A percentile compares a stretch with the other conserved stretches of the same genome.
phyloP scores from a whole-genome alignment of 2,329 filamentous ascomycete genomes.

The Apiospora arundinis region DNA sequence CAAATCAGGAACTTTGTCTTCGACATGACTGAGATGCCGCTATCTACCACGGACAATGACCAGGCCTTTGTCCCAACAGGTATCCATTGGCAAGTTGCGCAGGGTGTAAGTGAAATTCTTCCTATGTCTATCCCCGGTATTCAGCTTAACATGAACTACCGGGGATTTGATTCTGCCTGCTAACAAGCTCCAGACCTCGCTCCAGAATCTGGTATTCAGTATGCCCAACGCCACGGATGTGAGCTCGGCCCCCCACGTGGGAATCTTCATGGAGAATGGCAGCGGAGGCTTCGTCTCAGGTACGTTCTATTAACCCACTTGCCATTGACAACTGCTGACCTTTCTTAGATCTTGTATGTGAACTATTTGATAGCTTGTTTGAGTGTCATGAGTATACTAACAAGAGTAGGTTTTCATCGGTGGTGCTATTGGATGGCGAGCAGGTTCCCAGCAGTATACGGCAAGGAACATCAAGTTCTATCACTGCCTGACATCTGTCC shows the following conservation, averaged over 20 bases:
- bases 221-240: conserved; percentile 45
- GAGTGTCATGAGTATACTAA: neutral
- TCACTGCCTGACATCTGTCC: conserved; percentile 57
- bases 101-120: conserved; percentile 43
- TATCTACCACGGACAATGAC: conserved; percentile 58
- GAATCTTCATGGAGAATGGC: conserved; percentile 65
- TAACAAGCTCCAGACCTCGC: conserved; percentile 41
- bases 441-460: conserved; percentile 68
- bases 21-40: conserved; percentile 63
- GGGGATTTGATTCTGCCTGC: neutral
- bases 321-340: neutral
- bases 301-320: neutral
- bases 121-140: too few species aligned
- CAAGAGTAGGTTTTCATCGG: conserved; percentile 63
- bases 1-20: conserved; percentile 60
- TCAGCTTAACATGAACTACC: neutral
- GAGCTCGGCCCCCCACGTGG: conserved; percentile 52
- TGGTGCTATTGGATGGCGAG: conserved; percentile 58
- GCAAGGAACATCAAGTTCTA: conserved; percentile 62
- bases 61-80: conserved; percentile 47
- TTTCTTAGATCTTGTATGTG: neutral
- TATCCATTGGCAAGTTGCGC: conserved; percentile 66
- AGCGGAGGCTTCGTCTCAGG: conserved; percentile 65
- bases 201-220: conserved; percentile 67
- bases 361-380: too few species aligned